Conservation (phyloP, 768 basidiomycete species). For the Scleroderma citrinum region DNA sequence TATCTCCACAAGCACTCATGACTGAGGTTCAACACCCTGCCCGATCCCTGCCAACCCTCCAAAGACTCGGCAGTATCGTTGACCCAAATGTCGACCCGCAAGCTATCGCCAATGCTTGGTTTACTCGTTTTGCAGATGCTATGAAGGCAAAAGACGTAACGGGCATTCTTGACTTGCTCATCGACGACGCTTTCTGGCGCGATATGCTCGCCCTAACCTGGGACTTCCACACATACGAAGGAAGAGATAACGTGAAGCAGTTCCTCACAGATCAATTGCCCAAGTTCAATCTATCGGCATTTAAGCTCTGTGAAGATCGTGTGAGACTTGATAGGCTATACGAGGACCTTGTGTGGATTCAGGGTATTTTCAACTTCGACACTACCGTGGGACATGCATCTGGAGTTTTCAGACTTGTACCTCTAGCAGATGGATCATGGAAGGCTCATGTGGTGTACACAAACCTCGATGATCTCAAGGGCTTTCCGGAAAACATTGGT, state of each 20-base stretch:
- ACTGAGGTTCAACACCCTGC: background rate
- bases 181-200: conserved; percentile 40
- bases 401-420: conserved; percentile 51
- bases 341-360: conserved; percentile 55
- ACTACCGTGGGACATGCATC: conserved; percentile 43
- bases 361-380: conserved; percentile 50
- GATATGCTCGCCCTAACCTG: conserved; percentile 50
- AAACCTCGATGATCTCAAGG: conserved; percentile 52
- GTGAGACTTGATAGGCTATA: conserved; percentile 36
- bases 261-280: conserved; percentile 37
- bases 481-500: conserved; percentile 45
- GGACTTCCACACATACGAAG: conserved; percentile 48
- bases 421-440: conserved; percentile 41
- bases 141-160: conserved; percentile 12
- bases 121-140: conserved; percentile 18
- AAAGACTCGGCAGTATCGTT: conserved; percentile 18
- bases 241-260: conserved; percentile 30
- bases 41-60: conserved; percentile 20
- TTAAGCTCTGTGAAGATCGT: conserved; percentile 13
- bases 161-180: conserved; percentile 21
- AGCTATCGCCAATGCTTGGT: conserved; percentile 21
- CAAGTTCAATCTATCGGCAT: conserved; percentile 12
- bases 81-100: conserved; percentile 13
- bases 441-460: conserved; percentile 58
- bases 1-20: background rate